Evolutionary conservation across 2,329 filamentous ascomycete species (phyloP).

Genomic region (Neofusicoccum parvum): DNA sequence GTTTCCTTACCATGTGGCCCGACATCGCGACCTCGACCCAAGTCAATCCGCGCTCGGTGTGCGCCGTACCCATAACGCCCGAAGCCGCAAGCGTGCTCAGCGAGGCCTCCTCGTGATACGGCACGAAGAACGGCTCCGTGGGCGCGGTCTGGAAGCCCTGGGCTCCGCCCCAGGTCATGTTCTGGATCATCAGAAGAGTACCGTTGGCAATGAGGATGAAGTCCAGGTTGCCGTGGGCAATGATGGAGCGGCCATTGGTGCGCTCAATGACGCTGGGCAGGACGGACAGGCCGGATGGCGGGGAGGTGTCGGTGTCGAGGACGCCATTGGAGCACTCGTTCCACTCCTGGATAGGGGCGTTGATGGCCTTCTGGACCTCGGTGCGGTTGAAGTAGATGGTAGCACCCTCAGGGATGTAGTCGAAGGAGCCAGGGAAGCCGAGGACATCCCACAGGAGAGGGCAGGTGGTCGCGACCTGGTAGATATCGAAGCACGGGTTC

Average conservation of each 20-base stretch:
- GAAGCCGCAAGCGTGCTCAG: conserved; percentile 57
- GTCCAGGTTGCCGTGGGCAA: conserved; percentile 72
- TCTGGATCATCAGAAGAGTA: conserved; percentile 72
- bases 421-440: conserved; percentile 40
- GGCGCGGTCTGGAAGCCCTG: conserved; percentile 70
- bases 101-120: conserved; percentile 52
- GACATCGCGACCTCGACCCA: conserved; percentile 64
- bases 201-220: conserved; percentile 69
- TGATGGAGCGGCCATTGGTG: conserved; percentile 67
- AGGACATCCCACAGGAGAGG: conserved; percentile 37
- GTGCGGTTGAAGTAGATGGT: conserved; percentile 55
- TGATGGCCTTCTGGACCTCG: conserved; percentile 58
- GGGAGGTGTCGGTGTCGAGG: conserved; percentile 54
- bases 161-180: conserved; percentile 76
- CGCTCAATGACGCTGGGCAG: conserved; percentile 73
- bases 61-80: conserved; percentile 69
- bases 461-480: conserved; percentile 47
- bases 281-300: conserved; percentile 58
- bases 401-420: conserved; percentile 43
- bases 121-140: conserved; percentile 67
- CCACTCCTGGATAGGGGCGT: conserved; percentile 63
- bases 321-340: conserved; percentile 57
- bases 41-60: conserved; percentile 76
- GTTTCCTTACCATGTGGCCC: conserved; percentile 63
- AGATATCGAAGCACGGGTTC: conserved; percentile 57